phyloP scores from a whole-genome alignment of 2,329 filamentous ascomycete genomes.

The Kalmusia sp. region DNA sequence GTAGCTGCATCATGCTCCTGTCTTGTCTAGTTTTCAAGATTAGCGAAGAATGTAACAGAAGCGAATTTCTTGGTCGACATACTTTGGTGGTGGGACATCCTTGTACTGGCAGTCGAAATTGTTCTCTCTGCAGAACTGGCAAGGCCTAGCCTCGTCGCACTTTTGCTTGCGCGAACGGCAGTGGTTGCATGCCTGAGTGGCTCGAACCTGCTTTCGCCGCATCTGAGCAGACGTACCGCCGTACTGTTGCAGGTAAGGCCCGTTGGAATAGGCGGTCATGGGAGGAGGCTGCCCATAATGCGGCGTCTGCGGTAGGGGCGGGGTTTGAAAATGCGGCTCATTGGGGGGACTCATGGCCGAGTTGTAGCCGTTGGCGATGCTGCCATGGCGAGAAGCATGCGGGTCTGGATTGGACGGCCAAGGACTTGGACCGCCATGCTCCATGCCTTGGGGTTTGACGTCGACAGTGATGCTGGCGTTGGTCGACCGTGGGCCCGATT shows the following conservation, averaged over 20 bases:
- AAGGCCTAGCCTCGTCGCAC: slow-evolving; percentile 50
- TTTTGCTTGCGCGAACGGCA: slow-evolving; percentile 51
- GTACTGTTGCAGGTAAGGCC: slow-evolving; percentile 40
- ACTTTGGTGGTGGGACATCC: slow-evolving; percentile 92
- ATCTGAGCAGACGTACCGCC: slow-evolving; percentile 23
- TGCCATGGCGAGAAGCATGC: slow-evolving; percentile 31
- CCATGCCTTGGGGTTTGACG: slow-evolving; percentile 40
- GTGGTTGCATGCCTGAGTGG: slow-evolving; percentile 70
- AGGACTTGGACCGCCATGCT: slow-evolving; percentile 41
- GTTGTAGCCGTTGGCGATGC: slow-evolving; percentile 41
- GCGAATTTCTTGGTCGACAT: too few species aligned
- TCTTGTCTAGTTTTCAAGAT: slow-evolving; percentile 46
- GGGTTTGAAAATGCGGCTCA: slow-evolving; percentile 40
- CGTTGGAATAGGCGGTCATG: slow-evolving; percentile 29
- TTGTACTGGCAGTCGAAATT: slow-evolving; percentile 85
- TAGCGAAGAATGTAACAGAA: too few species aligned
- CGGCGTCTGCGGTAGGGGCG: slow-evolving; percentile 33
- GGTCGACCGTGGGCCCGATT: slow-evolving; percentile 28
- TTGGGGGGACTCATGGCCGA: slow-evolving; percentile 39
- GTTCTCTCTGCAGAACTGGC: slow-evolving; percentile 80
- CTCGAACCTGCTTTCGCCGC: slow-evolving; percentile 46
- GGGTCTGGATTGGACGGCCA: slow-evolving; percentile 44
- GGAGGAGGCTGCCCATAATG: slow-evolving; percentile 38
- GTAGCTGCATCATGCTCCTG: slow-evolving; percentile 58
- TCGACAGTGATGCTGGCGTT: slow-evolving; percentile 38